These are phyloP conservation scores for Cladosporium sp. DNA, from an alignment of 2,329 filamentous ascomycete genomes.

Conservation along the genomic window DNA sequence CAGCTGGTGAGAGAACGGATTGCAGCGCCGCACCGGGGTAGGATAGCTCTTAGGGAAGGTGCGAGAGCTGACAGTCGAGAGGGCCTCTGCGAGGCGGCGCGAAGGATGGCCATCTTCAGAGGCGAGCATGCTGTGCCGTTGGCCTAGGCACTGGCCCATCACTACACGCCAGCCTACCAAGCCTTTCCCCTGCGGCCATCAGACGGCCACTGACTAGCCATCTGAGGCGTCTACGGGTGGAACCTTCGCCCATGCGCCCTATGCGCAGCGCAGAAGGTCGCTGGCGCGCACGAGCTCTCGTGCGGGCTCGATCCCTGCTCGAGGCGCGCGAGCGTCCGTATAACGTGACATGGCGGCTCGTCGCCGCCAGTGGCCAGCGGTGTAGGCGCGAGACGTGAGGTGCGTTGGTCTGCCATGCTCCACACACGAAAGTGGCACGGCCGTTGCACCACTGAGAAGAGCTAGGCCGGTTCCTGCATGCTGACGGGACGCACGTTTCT, in stretches of 20 bases:
- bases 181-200: constrained; percentile 2
- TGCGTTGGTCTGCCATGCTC: constrained; percentile 4
- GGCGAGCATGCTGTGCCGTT: constrained; percentile 2
- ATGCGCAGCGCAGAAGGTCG: background rate
- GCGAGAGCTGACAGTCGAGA: constrained; percentile 4
- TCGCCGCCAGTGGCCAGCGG: background rate
- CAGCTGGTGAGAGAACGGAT: background rate
- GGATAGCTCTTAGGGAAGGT: constrained; percentile 9
- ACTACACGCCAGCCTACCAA: constrained; percentile 1
- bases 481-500: background rate
- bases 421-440: constrained; percentile 7
- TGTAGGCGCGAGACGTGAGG: constrained; percentile 3
- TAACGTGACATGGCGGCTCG: constrained; percentile 7
- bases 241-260: background rate
- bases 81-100: constrained; percentile 4
- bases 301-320: constrained; percentile 2
- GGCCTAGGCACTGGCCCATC: constrained; percentile 4
- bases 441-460: constrained; percentile 9
- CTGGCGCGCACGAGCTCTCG: background rate
- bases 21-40: constrained; percentile 9
- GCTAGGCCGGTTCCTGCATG: constrained; percentile 10
- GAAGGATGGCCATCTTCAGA: constrained; percentile 11
- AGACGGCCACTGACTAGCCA: constrained; percentile 3
- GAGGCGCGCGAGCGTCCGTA: background rate
- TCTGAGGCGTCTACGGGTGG: constrained; percentile 8